Evolutionary conservation across 2,329 filamentous ascomycete species (phyloP), one percentile per base, ranked within the genome.

Genomic region (Madurella mycetomatis): DNA sequence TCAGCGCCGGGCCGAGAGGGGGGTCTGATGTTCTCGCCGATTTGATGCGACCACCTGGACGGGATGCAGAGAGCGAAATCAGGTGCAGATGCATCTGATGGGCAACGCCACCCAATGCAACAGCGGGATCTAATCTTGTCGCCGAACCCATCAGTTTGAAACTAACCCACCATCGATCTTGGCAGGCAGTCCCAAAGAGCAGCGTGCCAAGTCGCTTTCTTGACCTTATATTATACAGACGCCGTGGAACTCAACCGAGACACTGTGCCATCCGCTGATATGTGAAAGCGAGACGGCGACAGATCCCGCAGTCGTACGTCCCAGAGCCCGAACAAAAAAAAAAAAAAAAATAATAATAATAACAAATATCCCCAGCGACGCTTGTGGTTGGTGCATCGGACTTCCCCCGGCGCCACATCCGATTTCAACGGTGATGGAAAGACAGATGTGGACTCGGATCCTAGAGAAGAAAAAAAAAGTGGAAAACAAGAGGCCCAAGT

Each of bases 321-420:
- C n/a, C n/a, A n/a, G n/a, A n/a, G n/a, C n/a, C n/a, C n/a, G n/a
- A n/a, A n/a, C n/a, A n/a, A n/a, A n/a, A n/a, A n/a, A n/a, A n/a
- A n/a, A n/a, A n/a, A n/a, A n/a, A n/a, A n/a, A n/a, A n/a, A n/a
- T n/a, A n/a, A n/a, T n/a, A n/a, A n/a, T n/a, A n/a, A n/a, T n/a
- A n/a, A n/a, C n/a, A n/a, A 43, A 25, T 16, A 17, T 37, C 15
- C 32, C 34, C 46, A 41, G 41, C 19, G 12, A 2, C 3, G 9
- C 30, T 43, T 34, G 39, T 50, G 57, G 55, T 62, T 62, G 57
- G 57, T 42, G 46, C 51, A 16, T 56, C 64, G 64, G 64, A 64
- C 62, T 58, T 65, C 62, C 64, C 64, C 63, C 63, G 39, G 5
- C 41, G 31, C 52, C 44, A 53, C 53, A 32, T 44, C 52, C 56